Conservation (phyloP, 805 yeast genomes). For the Teunomyces pallodes region DNA sequence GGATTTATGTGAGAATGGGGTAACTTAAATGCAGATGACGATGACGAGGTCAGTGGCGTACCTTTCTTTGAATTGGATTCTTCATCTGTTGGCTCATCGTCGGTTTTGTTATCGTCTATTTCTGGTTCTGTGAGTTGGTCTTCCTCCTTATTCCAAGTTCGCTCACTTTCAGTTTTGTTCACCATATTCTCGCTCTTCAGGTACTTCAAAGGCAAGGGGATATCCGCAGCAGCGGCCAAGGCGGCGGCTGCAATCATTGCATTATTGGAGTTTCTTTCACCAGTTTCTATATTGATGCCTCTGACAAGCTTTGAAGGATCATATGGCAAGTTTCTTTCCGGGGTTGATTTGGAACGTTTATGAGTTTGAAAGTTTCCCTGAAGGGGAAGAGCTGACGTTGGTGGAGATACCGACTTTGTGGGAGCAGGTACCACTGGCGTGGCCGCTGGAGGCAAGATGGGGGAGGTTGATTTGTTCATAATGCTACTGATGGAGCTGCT, state of each 20-base stretch:
- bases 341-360: constrained; percentile 25
- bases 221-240: constrained; percentile 75
- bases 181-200: constrained; percentile 4
- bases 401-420: constrained; percentile 9
- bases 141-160: constrained; percentile 3
- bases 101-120: constrained; percentile 24
- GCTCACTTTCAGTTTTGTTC: not conserved
- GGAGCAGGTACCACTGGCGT: not conserved
- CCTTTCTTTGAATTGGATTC: constrained; percentile 4
- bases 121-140: constrained; percentile 18
- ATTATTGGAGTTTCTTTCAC: constrained; percentile 38
- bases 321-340: constrained; percentile 5
- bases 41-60: not conserved
- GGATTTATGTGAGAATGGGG: constrained; percentile 2
- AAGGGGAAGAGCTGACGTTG: constrained; percentile 10
- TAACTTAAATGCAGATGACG: not conserved
- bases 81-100: constrained; percentile 18
- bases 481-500: constrained; percentile 10
- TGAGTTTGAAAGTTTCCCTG: constrained; percentile 22
- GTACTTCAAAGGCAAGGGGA: constrained; percentile 56
- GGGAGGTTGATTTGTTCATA: constrained; percentile 13
- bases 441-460: constrained; percentile 4
- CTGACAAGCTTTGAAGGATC: constrained; percentile 11
- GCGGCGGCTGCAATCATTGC: constrained; percentile 83
- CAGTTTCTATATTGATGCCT: constrained; percentile 35